Percentiles rank a stretch among this genome's conserved stretches.
Conservation (phyloP, 1,139 yeast genomes). For the Nakaseomyces nivariensis region DNA sequence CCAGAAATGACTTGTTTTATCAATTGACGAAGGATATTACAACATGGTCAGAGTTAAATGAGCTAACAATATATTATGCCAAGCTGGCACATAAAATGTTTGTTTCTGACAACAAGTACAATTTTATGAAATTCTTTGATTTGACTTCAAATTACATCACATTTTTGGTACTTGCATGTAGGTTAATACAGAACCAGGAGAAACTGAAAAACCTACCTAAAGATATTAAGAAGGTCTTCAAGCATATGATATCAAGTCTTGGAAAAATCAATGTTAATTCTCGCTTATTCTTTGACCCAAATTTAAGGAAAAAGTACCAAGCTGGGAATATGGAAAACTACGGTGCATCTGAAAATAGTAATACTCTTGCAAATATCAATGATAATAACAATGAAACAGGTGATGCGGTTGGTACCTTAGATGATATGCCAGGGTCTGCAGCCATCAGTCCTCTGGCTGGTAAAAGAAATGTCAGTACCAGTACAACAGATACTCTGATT, state of each 20-base stretch:
- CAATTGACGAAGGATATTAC: conserved; percentile 46
- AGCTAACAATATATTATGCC: conserved; percentile 38
- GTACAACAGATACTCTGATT: conserved; percentile 24
- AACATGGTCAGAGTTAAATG: conserved; percentile 47
- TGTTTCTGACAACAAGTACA: conserved; percentile 38
- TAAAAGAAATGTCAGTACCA: conserved; percentile 20
- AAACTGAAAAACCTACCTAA: conserved; percentile 36
- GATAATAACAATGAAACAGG: conserved; percentile 2
- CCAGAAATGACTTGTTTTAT: conserved; percentile 38
- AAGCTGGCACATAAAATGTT: conserved; percentile 42
- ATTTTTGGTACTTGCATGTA: conserved; percentile 40
- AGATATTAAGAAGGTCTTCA: conserved; percentile 40
- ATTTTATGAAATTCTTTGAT: conserved; percentile 45
- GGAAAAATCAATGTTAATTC: conserved; percentile 56
- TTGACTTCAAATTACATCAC: conserved; percentile 41
- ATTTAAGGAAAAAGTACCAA: conserved; percentile 3
- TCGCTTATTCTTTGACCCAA: conserved; percentile 38
- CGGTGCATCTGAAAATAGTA: background rate
- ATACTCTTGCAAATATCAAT: conserved; percentile 1
- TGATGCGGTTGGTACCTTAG: conserved; percentile 4
- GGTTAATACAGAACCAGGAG: conserved; percentile 45
- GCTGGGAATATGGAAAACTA: background rate
- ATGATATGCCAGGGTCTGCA: conserved; percentile 2
- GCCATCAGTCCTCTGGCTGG: conserved; percentile 4
- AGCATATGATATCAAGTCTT: conserved; percentile 42